phyloP scores from a whole-genome alignment of 2,329 filamentous ascomycete species.

The Podosphaera fusca region DNA sequence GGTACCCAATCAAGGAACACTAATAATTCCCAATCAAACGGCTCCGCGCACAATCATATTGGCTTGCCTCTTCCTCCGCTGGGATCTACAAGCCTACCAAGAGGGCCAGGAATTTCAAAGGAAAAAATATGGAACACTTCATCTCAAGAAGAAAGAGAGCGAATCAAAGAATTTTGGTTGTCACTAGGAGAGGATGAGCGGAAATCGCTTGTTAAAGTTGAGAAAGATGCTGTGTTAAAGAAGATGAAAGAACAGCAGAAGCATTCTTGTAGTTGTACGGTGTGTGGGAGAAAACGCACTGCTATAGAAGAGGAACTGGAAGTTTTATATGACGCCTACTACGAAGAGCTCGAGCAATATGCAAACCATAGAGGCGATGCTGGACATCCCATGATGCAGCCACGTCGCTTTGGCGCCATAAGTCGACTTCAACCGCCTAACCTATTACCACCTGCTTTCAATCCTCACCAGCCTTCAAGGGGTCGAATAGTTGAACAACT shows the following conservation, averaged over 20 bases:
- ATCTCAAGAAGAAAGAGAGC: slow-evolving; percentile 78
- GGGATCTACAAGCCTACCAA: slow-evolving; percentile 20
- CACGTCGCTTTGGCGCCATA: slow-evolving; percentile 36
- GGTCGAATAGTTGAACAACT: slow-evolving; percentile 50
- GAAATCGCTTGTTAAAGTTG: slow-evolving; percentile 86
- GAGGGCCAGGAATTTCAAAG: slow-evolving; percentile 20
- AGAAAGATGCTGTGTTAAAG: slow-evolving; percentile 90
- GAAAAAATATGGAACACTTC: slow-evolving; percentile 97
- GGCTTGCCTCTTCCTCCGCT: slow-evolving; percentile 17
- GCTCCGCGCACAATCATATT: slow-evolving; percentile 11
- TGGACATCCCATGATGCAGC: slow-evolving; percentile 43
- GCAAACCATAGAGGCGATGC: slow-evolving; percentile 64
- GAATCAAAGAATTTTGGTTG: slow-evolving; percentile 97
- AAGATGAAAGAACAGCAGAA: slow-evolving; percentile 99
- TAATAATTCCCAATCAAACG: slow-evolving; percentile 12
- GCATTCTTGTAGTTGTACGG: slow-evolving; percentile 92
- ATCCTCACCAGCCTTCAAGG: slow-evolving; percentile 45
- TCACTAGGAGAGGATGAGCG: slow-evolving; percentile 83
- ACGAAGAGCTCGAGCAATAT: slow-evolving; percentile 93
- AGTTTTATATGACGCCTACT: slow-evolving; percentile 94
- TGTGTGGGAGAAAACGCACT: slow-evolving; percentile 85
- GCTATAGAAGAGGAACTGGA: slow-evolving; percentile 97
- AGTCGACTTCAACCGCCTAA: slow-evolving; percentile 32
- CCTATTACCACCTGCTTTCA: slow-evolving; percentile 32
- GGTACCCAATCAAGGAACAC: slow-evolving; percentile 4